Evolutionary conservation across 306 rosid species (phyloP), one percentile per base, ranked within the genome.

Genomic region (Lablab purpureus): DNA sequence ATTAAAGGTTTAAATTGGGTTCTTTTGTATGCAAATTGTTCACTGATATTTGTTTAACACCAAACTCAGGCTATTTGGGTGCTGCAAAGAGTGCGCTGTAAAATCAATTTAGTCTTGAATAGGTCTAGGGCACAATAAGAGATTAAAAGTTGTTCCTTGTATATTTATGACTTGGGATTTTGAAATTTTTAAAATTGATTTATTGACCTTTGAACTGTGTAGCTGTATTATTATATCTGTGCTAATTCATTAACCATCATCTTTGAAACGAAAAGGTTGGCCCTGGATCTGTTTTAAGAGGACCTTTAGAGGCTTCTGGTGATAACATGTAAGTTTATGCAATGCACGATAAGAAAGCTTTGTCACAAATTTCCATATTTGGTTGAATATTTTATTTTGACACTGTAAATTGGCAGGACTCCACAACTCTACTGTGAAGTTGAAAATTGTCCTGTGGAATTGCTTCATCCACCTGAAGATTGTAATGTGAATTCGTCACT

Each of bases 401-500:
- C 21, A 32, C 12, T 73, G 74, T 58, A 60, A 73, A 78, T 64
- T 87, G 82, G 50, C 67, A 95, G 97, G 91, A 71, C 81, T 52
- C 94, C 94, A 3, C 69, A 60, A 46, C 93, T 92, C 83, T 84
- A 90, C 86, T 95, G 99, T 82, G 85, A 87, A 71, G 88, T 68
- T 65, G 91, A 87, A 79, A 85, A 84, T 87, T 95, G 99, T 86
- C 97, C 99, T 22, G 67, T 28, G 67, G 99, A 95, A 82, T 81
- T 95, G 84, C 88, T 95, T 76, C 94, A 95, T 84, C 99, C 99
- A 8, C 98, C 99, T 47, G 98, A 95, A 87, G 98, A 92, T 74
- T 95, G 99, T 83, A 95, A 95, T 23, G 89, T 95, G 86, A 95
- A 95, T 90, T 95, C 99, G 49, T 88, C 99, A 7, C 80, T 95